Base-by-base conservation (phyloP, 140 eudicot species). In the Cichorium intybus region DNA sequence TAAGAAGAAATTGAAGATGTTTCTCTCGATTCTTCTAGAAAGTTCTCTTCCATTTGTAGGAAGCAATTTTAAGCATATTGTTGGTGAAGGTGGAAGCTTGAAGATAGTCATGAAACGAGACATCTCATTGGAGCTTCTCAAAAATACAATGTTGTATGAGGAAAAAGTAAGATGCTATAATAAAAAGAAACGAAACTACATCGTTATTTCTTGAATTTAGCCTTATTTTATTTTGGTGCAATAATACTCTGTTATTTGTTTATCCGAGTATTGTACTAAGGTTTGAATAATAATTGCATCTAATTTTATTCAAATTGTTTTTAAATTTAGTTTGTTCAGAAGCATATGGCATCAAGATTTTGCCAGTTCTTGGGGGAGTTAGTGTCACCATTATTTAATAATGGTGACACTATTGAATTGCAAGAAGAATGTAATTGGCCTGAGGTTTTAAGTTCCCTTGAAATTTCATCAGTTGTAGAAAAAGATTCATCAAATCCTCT, bases 321-420 rank as follows among this genome's bases (percentile, higher is more conserved):
- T 60, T 66, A 68, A 27, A 63, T 16, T 47, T 76, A 92, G 98
- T 79, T 81, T 79, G 81, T 83, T 66, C 59, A 83, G 81, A 93
- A 77, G 88, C 79, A 70, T 72, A 80, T 93, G 93, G 88, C 86
- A 45, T 81, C 90, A 70, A 82, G 80, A 47, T 47, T 88, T 80
- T 78, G 92, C 75, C 29, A 18, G 56, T 49, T 76, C 16, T 59
- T 85, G 79, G 69, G 84, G 71, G 75, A 84, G 59, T 74, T 77
- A 48, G 80, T 80, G 60, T 58, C 77, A 37, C 74, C 88, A 29
- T 16, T 87, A 59, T 91, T 72, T 68, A 26, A 37, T 66, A 34
- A 60, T 39, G 60, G 66, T 60, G 77, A 26, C 24, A 48, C 71
- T 24, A 74, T 81, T 39, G 77, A 84, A 59, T 70, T 91, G 70